Percentiles rank a stretch among this genome's conserved stretches.
Conservation (phyloP, 345 rosid species). For the Bruguiera sexangula region DNA sequence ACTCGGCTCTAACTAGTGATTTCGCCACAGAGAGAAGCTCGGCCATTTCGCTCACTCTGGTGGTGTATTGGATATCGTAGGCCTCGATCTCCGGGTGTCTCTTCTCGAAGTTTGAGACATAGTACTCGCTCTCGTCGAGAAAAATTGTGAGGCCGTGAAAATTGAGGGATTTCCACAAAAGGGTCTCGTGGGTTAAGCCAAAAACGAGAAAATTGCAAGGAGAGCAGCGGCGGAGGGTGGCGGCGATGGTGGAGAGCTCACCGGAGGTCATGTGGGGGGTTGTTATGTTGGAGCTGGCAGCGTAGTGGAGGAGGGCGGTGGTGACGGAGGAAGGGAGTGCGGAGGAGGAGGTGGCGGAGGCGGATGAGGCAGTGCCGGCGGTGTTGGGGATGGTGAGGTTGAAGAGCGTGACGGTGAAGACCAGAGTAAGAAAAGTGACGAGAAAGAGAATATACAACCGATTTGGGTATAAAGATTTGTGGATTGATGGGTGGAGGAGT, state of each 20-base stretch:
- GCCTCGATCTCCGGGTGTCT: conserved; percentile 61
- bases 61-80: conserved; percentile 70
- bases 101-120: conserved; percentile 59
- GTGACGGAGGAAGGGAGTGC: conserved; percentile 44
- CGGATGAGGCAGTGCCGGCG: conserved; percentile 26
- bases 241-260: conserved; percentile 60
- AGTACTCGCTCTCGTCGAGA: conserved; percentile 70
- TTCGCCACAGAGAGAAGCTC: conserved; percentile 38
- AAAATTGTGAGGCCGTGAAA: conserved; percentile 67
- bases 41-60: conserved; percentile 55
- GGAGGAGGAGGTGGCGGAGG: conserved; percentile 19
- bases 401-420: conserved; percentile 67
- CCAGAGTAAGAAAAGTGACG: conserved; percentile 58
- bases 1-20: conserved; percentile 41
- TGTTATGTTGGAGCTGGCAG: conserved; percentile 49
- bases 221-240: conserved; percentile 41
- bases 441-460: conserved; percentile 56
- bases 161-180: conserved; percentile 75
- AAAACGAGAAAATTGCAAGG: conserved; percentile 67
- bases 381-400: conserved; percentile 27
- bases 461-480: conserved; percentile 46
- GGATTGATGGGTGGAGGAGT: conserved; percentile 64
- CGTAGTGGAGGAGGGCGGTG: conserved; percentile 72
- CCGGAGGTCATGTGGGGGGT: conserved; percentile 52
- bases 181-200: conserved; percentile 80